These are phyloP conservation scores for Fusarium metavorans DNA, from an alignment of 2,329 filamentous ascomycete genomes.

Conservation along the genomic window DNA sequence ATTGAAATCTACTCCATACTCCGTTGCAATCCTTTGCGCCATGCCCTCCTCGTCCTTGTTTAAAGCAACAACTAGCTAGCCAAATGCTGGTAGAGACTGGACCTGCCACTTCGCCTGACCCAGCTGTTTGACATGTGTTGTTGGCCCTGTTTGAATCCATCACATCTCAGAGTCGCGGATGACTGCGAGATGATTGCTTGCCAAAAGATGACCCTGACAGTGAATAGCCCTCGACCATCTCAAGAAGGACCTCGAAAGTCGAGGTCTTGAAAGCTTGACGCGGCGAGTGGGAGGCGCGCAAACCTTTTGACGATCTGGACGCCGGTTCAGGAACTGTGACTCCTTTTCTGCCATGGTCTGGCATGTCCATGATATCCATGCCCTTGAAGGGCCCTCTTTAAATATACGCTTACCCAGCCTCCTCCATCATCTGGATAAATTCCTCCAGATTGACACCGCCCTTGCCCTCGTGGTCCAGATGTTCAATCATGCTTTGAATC, in stretches of 20 bases:
- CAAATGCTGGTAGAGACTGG: slow-evolving; percentile 11
- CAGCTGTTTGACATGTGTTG: background rate
- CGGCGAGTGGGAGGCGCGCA: background rate
- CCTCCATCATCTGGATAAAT: slow-evolving; percentile 73
- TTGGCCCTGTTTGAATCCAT: slow-evolving; percentile 3
- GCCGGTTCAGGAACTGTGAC: background rate
- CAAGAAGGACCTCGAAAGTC: background rate
- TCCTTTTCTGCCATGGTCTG: slow-evolving; percentile 2
- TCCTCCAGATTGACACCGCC: slow-evolving; percentile 80
- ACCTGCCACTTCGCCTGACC: slow-evolving; percentile 3
- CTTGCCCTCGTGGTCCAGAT: slow-evolving; percentile 95
- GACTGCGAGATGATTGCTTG: slow-evolving; percentile 9
- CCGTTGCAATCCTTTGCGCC: slow-evolving; percentile 30
- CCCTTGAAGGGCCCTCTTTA: background rate
- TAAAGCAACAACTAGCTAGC: slow-evolving; percentile 6
- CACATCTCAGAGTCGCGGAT: background rate
- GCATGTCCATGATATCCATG: slow-evolving; percentile 14
- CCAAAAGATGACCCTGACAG: background rate
- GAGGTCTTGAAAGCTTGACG: background rate
- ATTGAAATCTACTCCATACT: slow-evolving; percentile 44
- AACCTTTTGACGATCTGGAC: slow-evolving; percentile 1
- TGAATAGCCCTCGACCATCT: background rate
- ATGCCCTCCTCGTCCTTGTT: slow-evolving; percentile 11
- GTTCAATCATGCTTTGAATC: slow-evolving; percentile 94
- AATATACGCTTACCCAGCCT: slow-evolving; percentile 49